phyloP scores from a whole-genome alignment of 106 monocot genomes.

The Ottelia alismoides region DNA sequence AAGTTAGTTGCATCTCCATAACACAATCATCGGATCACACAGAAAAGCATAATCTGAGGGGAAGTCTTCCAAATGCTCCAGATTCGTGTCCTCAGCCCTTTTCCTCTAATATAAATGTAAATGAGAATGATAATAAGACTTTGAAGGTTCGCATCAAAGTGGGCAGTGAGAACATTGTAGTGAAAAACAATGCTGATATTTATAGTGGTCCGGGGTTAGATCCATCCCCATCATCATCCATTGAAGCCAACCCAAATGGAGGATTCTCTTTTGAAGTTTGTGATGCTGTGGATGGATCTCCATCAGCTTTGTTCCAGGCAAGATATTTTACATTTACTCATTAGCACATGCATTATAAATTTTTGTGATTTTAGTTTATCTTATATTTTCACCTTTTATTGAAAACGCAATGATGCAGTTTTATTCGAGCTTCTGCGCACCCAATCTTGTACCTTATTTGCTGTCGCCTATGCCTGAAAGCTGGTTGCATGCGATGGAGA shows the following conservation, averaged over 20 bases:
- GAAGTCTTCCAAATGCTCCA: constrained; percentile 3
- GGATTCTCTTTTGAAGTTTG: constrained; percentile 25
- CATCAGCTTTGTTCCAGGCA: constrained; percentile 57
- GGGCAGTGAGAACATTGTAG: constrained; percentile 24
- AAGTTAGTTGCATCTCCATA: constrained; percentile 13
- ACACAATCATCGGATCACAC: constrained; percentile 6
- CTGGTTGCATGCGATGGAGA: constrained; percentile 30
- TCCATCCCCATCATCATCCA: constrained; percentile 62
- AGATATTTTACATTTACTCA: not conserved
- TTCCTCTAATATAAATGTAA: constrained; percentile 8
- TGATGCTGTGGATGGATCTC: constrained; percentile 45
- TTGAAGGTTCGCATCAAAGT: constrained; percentile 86
- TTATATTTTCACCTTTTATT: constrained; percentile 32
- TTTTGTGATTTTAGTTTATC: not conserved
- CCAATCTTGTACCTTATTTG: constrained; percentile 1
- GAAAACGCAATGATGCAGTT: constrained; percentile 11
- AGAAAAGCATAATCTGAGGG: constrained; percentile 11
- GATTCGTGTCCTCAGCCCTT: constrained; percentile 8
- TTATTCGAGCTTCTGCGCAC: not conserved
- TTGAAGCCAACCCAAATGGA: constrained; percentile 39
- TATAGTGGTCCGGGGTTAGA: constrained; percentile 76
- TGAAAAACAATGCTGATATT: constrained; percentile 59
- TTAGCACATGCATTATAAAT: not conserved
- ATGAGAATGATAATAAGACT: constrained; percentile 33
- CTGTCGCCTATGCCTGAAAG: constrained; percentile 54